These are phyloP conservation scores for Wickerhamiella sergipiensis DNA, from an alignment of 805 yeast genomes.

Conservation along the genomic window DNA sequence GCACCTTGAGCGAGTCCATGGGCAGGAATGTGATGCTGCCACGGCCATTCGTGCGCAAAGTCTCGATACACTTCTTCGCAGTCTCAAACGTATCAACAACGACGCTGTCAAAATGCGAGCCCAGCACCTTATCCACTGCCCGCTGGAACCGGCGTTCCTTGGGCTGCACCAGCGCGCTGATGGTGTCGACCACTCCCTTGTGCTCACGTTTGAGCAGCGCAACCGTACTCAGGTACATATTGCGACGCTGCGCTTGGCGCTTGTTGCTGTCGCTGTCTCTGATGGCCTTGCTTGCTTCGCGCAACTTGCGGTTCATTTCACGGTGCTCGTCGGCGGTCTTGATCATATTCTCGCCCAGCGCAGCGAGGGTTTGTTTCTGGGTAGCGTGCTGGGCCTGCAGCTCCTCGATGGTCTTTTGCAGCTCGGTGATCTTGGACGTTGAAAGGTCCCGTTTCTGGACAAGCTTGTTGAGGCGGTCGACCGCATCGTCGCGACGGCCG, in stretches of 20 bases:
- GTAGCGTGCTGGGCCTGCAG: slow-evolving; percentile 5
- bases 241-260: slow-evolving; percentile 52
- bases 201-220: slow-evolving; percentile 45
- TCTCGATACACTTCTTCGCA: slow-evolving; percentile 65
- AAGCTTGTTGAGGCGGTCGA: background rate
- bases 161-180: slow-evolving; percentile 70
- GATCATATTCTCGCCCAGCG: slow-evolving; percentile 9
- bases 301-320: background rate
- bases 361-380: slow-evolving; percentile 11
- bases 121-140: slow-evolving; percentile 40
- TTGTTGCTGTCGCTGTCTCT: background rate
- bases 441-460: background rate
- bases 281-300: background rate
- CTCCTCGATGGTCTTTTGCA: slow-evolving; percentile 9
- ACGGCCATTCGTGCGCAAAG: slow-evolving; percentile 68
- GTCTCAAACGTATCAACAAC: slow-evolving; percentile 60
- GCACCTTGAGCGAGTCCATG: slow-evolving; percentile 55
- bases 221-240: slow-evolving; percentile 58
- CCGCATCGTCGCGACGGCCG: slow-evolving; percentile 4
- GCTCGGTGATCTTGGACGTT: slow-evolving; percentile 2
- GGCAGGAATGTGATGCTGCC: slow-evolving; percentile 87
- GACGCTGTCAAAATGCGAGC: slow-evolving; percentile 66
- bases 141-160: slow-evolving; percentile 20
- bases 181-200: slow-evolving; percentile 72
- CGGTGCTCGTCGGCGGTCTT: background rate